Base-by-base conservation (phyloP, 352 stramenopile genomes). In the Pythium aphanidermatum region DNA sequence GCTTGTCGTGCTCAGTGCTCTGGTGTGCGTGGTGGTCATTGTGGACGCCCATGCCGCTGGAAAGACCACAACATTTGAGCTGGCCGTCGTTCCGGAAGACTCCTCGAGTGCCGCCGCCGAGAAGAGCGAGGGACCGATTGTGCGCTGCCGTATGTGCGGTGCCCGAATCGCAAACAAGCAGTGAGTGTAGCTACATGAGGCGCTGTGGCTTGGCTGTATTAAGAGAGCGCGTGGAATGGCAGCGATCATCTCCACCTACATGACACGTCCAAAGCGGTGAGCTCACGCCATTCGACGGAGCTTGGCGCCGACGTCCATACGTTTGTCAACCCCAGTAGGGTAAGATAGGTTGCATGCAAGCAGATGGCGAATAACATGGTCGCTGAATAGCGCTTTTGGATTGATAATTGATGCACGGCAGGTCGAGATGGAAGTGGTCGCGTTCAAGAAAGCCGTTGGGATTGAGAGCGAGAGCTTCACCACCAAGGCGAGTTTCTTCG, bases 91-190 rank as follows among this genome's bases (percentile, higher is more conserved):
- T 7, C 16, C 16, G 50, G 54, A 5, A 46, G 73, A 27, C 35
- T 60, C 11, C 35, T 57, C 32, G 28, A 33, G n/a, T 37, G 54
- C 30, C 35, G 59, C 3, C 19, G 45, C 12, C 35, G 59, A 51
- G 9, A 55, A 66, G 23, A 39, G 50, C 21, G 53, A 67, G 24
- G 67, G 55, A n/a, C 44, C 64, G 0, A 49, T 71, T 0, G 63
- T 93, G 35, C 81, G 81, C 51, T 93, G 81, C 61, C 81, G 81
- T 46, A 74, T 82, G 29, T 93, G 81, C 35, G 81, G 81, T 16
- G 81, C 78, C 13, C 62, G 67, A 25, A 66, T 91, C 20, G 78
- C 78, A 4, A 62, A 57, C 29, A 91, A 87, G 33, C 63, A 59
- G 81, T 93, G 25, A 10, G 38, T 46, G 16, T 4, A 10, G 13